Base-by-base conservation (phyloP, 2,329 filamentous ascomycete species). In the Xenoacremonium recifei region DNA sequence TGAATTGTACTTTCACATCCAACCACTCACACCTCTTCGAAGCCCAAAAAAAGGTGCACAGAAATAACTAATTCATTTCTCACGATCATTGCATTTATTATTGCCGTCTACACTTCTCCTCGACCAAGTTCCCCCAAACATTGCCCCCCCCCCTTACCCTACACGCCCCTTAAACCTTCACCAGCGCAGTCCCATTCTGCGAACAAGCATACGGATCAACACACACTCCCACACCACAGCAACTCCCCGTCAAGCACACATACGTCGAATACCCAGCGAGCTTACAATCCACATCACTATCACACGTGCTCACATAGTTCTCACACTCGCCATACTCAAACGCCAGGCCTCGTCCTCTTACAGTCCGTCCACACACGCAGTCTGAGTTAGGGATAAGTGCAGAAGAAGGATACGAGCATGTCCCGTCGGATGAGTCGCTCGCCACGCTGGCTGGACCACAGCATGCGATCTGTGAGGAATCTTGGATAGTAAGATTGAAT, bases 181-280 rank as follows among this genome's bases (percentile, higher is more conserved):
- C 49, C 48, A 67, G 34, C 21, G 35, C 41, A 6, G 59, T 63
- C 2, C 61, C 61, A 23, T 61, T 59, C 44, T 64, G 59, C 3
- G 64, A 64, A 44, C 64, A 67, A 42, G 61, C 59, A 43, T 59
- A 65, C 5, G 62, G 60, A 52, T 67, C 61, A 43, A 67, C 55
- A 37, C 64, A 67, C 4, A 67, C 62, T 3, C 64, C 64, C 2
- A 49, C 47, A 1, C 59, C 63, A 30, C 64, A 67, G 35, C 64
- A 67, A 39, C 59, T 66, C n/a, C 62, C 64, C 9, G 49, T 58
- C 35, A 67, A 21, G 30, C 64, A 67, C 29, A 64, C 45, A 41
- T 56, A 59, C 3, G 49, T 54, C 10, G 43, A 30, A 7, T 60
- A 47, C 0, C 53, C 57, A 13, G 58, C 49, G 2, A 34, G 44